Evolutionary conservation across 352 stramenopile genomes (phyloP), one percentile per base, ranked within the genome.

Genomic region (Phytopythium boreale): DNA sequence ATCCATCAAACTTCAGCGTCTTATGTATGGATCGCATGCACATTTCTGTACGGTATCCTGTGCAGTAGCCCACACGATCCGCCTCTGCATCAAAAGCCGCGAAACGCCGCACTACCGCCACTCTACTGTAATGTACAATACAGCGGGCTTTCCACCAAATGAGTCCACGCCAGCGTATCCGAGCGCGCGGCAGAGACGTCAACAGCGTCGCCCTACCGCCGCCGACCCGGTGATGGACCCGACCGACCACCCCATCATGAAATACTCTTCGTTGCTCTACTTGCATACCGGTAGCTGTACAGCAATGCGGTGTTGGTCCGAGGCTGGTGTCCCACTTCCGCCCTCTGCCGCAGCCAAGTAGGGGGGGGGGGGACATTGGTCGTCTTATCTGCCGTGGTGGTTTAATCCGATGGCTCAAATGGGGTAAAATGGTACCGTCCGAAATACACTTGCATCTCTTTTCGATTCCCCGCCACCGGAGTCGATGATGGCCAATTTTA

Each of bases 91-190:
- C 37, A 44, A 44, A 19, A 44, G 37, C 4, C 19, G 11, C 41
- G 41, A 47, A 47, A 47, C 19, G 41, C 36, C 11, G 2, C 41
- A 43, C 36, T 12, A 43, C 11, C 36, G 11, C 1, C 36, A 10
- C 36, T 43, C 36, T 19, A 43, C 36, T 43, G 36, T 17, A 43
- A n/a, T n/a, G 31, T 8, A 36, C 31, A 36, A 8, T 36, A 36
- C 8, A 22, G n/a, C 47, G 46, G 46, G 19, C 9, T 31, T 56
- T 41, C 50, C 50, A 26, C 27, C 41, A n/a, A 56, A 56, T 56
- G 50, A 56, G 50, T 22, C 50, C 22, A 56, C 50, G 50, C 27
- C 50, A 56, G 50, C 27, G 50, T 56, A 56, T 56, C 50, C n/a
- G 31, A 34, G 2, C 0, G 17, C 41, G 41, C 41, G 41, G 41